These are phyloP conservation scores for Lolium rigidum DNA, from an alignment of 176 grass and related monocot genomes.

Conservation along the genomic window DNA sequence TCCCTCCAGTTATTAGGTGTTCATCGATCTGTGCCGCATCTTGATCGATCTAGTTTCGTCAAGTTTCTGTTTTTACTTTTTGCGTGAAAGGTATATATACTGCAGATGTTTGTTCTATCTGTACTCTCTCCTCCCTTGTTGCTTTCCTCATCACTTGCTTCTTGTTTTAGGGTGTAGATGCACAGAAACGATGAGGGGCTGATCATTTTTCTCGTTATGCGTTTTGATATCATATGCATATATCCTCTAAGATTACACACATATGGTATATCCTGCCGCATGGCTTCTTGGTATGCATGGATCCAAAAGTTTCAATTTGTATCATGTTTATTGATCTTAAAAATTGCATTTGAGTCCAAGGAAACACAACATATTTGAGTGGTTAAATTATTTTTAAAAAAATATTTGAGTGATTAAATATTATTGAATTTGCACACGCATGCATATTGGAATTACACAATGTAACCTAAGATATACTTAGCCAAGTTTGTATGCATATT, in stretches of 20 bases:
- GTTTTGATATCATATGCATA: conserved; percentile 31
- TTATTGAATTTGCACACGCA: not conserved
- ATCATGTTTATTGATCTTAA: not conserved
- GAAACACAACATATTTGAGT: not conserved
- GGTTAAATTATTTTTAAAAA: too few relatives aligned
- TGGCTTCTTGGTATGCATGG: not conserved
- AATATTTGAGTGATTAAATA: not conserved
- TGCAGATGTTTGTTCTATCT: not conserved
- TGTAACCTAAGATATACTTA: too few relatives aligned
- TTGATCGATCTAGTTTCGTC: conserved; percentile 16
- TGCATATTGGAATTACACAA: not conserved
- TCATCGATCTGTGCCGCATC: not conserved
- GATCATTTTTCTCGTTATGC: not conserved
- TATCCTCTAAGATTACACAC: not conserved
- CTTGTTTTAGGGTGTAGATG: not conserved
- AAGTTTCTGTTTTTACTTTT: not conserved
- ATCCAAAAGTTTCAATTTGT: not conserved
- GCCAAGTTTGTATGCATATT: too few relatives aligned
- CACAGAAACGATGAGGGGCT: not conserved
- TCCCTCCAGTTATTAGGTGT: not conserved
- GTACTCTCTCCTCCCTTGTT: not conserved
- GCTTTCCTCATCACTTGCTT: conserved; percentile 10
- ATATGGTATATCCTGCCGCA: too few relatives aligned
- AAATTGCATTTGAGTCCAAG: not conserved
- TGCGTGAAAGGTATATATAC: not conserved